Percentiles rank a stretch among this genome's conserved stretches.
These are phyloP conservation scores for Yarrowia sp. DNA, from an alignment of 805 yeast genomes.

Conservation along the genomic window DNA sequence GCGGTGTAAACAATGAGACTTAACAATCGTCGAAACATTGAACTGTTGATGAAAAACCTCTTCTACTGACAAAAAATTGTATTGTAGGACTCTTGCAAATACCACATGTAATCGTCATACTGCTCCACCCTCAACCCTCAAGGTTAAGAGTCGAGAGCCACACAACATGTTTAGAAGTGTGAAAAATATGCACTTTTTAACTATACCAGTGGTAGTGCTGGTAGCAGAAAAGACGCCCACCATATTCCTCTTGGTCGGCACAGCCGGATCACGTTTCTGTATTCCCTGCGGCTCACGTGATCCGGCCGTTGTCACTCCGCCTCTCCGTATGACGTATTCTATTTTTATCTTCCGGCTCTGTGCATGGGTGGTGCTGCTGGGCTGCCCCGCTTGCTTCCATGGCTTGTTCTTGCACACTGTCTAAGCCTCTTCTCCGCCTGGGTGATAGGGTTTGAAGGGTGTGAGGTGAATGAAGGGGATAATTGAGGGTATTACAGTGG, in stretches of 20 bases:
- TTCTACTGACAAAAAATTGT: no score
- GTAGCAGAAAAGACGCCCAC: no score
- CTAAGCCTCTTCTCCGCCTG: constrained; percentile 35
- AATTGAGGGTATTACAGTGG: no score
- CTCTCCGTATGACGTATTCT: constrained; percentile 6
- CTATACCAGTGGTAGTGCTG: background rate
- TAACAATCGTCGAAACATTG: no score
- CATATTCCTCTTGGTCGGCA: background rate
- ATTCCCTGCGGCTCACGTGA: constrained; percentile 6
- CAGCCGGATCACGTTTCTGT: background rate
- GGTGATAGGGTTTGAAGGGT: constrained; percentile 2
- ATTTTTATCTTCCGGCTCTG: constrained; percentile 19
- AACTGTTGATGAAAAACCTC: no score
- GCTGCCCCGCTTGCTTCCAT: constrained; percentile 30
- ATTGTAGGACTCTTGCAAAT: no score
- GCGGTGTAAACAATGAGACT: no score
- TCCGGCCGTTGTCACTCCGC: background rate
- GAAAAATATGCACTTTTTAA: background rate
- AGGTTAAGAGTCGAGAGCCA: no score
- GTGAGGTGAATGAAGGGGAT: background rate
- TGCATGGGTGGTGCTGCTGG: constrained; percentile 26
- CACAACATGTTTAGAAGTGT: no score
- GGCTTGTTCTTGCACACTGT: constrained; percentile 21
- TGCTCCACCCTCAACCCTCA: no score
- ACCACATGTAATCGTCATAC: no score